Conservation (phyloP, 257 asterid species). For the Lycium ferocissimum region DNA sequence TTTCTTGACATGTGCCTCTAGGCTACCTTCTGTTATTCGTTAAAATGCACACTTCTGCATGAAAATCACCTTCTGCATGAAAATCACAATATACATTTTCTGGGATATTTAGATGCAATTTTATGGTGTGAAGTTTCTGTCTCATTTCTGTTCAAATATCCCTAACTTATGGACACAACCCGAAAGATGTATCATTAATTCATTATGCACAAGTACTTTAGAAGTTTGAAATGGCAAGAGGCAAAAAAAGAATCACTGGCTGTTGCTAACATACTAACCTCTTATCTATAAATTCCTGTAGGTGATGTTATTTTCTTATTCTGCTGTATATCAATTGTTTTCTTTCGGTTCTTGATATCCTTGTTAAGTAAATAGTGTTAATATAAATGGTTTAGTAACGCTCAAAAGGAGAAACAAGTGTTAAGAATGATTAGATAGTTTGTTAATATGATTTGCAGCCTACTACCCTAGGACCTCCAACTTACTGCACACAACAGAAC, state of each 20-base stretch:
- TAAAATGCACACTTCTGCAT: background rate
- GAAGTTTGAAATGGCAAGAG: background rate
- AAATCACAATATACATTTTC: conserved; percentile 3
- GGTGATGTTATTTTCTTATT: background rate
- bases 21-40: background rate
- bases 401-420: background rate
- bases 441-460: background rate
- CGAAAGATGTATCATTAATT: background rate
- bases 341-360: background rate
- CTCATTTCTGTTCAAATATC: background rate
- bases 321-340: background rate
- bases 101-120: background rate
- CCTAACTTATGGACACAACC: background rate
- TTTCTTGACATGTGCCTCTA: background rate
- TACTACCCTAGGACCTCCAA: background rate
- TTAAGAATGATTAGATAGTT: background rate
- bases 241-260: background rate
- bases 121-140: background rate
- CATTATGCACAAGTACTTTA: background rate
- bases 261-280: background rate
- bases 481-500: background rate
- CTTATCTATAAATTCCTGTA: background rate
- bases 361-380: background rate
- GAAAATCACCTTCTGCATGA: conserved; percentile 1
- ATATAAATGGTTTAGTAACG: background rate